Evolutionary conservation across 345 rosid species (phyloP).

Genomic region (Ceriops decandra): DNA sequence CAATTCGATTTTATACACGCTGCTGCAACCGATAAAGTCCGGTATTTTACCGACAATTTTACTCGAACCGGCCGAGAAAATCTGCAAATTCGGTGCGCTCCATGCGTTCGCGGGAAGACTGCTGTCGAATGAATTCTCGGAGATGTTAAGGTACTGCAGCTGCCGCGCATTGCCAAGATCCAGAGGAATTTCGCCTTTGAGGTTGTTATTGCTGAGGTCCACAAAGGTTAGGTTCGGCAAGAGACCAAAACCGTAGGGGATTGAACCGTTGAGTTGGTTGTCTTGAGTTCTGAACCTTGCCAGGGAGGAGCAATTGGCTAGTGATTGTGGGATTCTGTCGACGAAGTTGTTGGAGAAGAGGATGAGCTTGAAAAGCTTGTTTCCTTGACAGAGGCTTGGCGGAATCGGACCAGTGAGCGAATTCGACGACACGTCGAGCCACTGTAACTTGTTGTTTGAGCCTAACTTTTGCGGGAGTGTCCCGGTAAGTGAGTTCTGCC

Average conservation of each 20-base stretch:
- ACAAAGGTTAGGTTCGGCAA: constrained; percentile 57
- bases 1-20: constrained; percentile 72
- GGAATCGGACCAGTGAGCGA: constrained; percentile 73
- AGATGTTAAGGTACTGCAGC: constrained; percentile 73
- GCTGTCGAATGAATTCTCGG: constrained; percentile 50
- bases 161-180: constrained; percentile 60
- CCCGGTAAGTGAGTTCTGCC: constrained; percentile 76
- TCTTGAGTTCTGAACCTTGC: constrained; percentile 61
- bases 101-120: constrained; percentile 56
- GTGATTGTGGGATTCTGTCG: constrained; percentile 45
- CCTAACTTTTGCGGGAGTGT: constrained; percentile 72
- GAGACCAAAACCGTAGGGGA: constrained; percentile 69
- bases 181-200: constrained; percentile 58
- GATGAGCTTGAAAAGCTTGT: constrained; percentile 66
- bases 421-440: constrained; percentile 74
- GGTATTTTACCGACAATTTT: constrained; percentile 60
- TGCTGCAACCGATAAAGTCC: constrained; percentile 59
- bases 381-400: constrained; percentile 65
- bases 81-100: constrained; percentile 60
- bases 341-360: constrained; percentile 74
- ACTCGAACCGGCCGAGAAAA: constrained; percentile 66
- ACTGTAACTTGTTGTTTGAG: constrained; percentile 49
- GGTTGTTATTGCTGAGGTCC: constrained; percentile 69
- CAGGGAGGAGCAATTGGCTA: constrained; percentile 58
- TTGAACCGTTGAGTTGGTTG: constrained; percentile 62